Evolutionary conservation across 371 early-diverging fungal genomes (phyloP).

Genomic region (Aphelidium insulamus): DNA sequence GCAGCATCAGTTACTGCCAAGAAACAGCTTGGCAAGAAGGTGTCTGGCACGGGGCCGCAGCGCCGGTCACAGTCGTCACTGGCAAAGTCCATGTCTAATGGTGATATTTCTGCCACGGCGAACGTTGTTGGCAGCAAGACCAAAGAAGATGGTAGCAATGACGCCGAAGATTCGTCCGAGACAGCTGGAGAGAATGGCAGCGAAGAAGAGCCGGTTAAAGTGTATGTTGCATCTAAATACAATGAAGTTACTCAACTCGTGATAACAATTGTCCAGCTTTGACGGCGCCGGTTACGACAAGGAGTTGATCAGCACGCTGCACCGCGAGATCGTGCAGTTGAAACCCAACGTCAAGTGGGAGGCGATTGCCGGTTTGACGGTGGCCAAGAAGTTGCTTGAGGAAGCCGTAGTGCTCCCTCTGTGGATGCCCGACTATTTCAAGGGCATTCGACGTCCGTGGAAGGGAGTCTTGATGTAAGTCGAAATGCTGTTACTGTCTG

Average conservation of each 20-base stretch:
- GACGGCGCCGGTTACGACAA: constrained; percentile 21
- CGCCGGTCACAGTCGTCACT: too few species aligned
- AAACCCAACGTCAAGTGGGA: constrained; percentile 20
- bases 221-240: constrained; percentile 2
- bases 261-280: background rate
- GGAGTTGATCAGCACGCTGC: constrained; percentile 25
- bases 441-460: constrained; percentile 34
- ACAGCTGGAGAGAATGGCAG: background rate
- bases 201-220: background rate
- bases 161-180: too few species aligned
- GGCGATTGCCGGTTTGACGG: constrained; percentile 26
- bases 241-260: too few species aligned
- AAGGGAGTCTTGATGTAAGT: constrained; percentile 40
- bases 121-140: too few species aligned
- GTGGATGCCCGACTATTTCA: constrained; percentile 33
- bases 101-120: too few species aligned
- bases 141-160: too few species aligned
- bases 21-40: too few species aligned
- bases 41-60: too few species aligned
- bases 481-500: too few species aligned
- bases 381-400: constrained; percentile 24
- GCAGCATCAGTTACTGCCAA: too few species aligned
- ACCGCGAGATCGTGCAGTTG: constrained; percentile 22
- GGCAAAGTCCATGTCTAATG: too few species aligned
- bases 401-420: constrained; percentile 31